These are phyloP conservation scores for Neoboletus subvelutipes DNA, from an alignment of 768 basidiomycete genomes.

Conservation along the genomic window DNA sequence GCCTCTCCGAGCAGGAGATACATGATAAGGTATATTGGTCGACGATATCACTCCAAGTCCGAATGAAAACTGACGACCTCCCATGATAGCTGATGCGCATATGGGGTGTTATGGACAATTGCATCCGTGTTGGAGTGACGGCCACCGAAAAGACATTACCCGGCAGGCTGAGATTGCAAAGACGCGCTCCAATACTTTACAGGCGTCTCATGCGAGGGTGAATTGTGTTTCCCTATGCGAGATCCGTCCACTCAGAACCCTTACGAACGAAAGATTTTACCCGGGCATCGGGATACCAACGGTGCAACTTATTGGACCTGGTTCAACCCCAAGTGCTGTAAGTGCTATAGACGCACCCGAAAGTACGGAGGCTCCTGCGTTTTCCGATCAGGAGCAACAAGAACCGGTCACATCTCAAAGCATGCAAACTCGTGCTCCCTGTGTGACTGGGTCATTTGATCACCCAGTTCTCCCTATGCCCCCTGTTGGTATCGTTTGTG, in stretches of 20 bases:
- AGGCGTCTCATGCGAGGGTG: conserved; percentile 88
- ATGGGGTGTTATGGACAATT: conserved; percentile 92
- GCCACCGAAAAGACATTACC: conserved; percentile 78
- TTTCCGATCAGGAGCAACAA: conserved; percentile 3
- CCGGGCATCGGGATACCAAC: conserved; percentile 43
- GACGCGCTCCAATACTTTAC: conserved; percentile 89
- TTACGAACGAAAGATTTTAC: conserved; percentile 45
- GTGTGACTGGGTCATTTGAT: conserved; percentile 74
- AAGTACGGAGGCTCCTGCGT: not conserved
- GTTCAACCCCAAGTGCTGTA: conserved; percentile 12
- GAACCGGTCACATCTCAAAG: conserved; percentile 1
- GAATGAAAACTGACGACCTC: not conserved
- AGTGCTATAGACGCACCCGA: conserved; percentile 29
- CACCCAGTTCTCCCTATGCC: conserved; percentile 81
- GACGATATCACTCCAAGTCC: not conserved
- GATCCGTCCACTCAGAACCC: conserved; percentile 13
- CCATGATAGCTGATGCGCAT: conserved; percentile 60
- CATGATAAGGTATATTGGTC: conserved; percentile 55
- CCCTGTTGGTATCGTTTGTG: conserved; percentile 51
- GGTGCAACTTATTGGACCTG: conserved; percentile 37
- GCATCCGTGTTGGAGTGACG: conserved; percentile 84
- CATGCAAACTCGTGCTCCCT: conserved; percentile 27
- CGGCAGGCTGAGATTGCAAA: conserved; percentile 74
- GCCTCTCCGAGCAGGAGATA: conserved; percentile 73
- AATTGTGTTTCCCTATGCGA: conserved; percentile 8